Evolutionary conservation across 768 basidiomycete species (phyloP), one percentile per base, ranked within the genome.

Genomic region (Lactarius evosmus): DNA sequence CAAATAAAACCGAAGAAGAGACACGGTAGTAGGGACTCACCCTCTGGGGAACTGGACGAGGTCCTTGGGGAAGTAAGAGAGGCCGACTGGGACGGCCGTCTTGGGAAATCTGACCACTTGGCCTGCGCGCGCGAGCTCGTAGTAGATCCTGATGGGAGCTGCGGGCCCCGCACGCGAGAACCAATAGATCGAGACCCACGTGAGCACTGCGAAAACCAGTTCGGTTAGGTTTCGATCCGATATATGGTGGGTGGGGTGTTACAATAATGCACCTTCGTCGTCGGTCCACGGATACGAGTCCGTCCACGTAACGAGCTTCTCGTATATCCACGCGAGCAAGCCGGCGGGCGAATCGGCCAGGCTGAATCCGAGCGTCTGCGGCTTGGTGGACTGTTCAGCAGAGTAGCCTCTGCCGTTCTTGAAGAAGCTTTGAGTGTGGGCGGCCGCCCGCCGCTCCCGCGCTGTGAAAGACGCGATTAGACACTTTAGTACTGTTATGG

Each of bases 131-230:
- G 17, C 2, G n/a, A 58, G 19, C 68, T 87, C 86, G 68, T 81
- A 86, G 71, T 87, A 87, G n/a, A 85, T 85, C 14, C 85, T 76
- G 9, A 81, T n/a, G 0, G 85, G 81, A 0, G 85, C 83, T 2
- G 83, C 77, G 6, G 86, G 85, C 0, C 85, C 85, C 0, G 80
- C 76, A 12, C 80, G 78, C 7, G 84, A 85, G 72, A 30, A 30
- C 40, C 40, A 40, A 40, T 17, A 40, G 9, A 44, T 44, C 41
- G 41, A 44, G 41, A 44, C 8, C 41, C 41, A 44, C n/a, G 41
- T 44, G 14, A 44, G 19, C 38, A 40, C 38, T 40, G 38, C 2
- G 16, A 17, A 5, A 17, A n/a, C n/a, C 38, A 5, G 36, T 36
- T 36, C 36, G 14, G 36, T 36, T 14, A 33, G 33, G 33, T 33